These are phyloP conservation scores for Talaromyces sp. DNA, from an alignment of 2,329 filamentous ascomycete genomes.

Conservation along the genomic window DNA sequence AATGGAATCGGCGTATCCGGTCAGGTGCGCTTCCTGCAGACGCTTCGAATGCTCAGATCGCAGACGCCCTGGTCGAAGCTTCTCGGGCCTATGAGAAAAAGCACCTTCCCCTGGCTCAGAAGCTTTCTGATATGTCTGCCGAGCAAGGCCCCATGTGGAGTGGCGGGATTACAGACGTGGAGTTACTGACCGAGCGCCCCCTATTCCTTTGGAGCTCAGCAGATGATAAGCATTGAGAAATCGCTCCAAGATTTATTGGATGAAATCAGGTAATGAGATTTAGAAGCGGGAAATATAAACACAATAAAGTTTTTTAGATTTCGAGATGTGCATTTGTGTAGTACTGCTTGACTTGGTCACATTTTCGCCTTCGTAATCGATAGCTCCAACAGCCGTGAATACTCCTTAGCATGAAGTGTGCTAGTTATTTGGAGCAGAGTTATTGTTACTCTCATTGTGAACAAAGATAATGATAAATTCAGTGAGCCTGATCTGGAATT, in stretches of 20 bases:
- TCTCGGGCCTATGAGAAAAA: constrained; percentile 11
- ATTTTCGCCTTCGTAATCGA: constrained; percentile 65
- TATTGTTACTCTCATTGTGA: not conserved
- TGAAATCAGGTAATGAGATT: too few relatives aligned
- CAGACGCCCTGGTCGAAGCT: not conserved
- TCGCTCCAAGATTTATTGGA: not conserved
- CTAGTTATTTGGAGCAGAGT: not conserved
- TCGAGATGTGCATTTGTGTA: constrained; percentile 55
- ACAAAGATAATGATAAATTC: not conserved
- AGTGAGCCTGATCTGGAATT: not conserved
- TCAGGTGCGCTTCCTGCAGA: not conserved
- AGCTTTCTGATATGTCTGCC: constrained; percentile 10
- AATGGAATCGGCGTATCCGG: constrained; percentile 10
- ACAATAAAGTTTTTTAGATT: not conserved
- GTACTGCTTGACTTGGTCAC: constrained; percentile 61
- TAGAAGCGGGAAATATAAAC: too few relatives aligned
- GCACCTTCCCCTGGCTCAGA: constrained; percentile 11
- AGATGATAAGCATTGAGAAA: constrained; percentile 7
- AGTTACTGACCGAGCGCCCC: not conserved
- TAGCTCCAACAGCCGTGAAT: constrained; percentile 61
- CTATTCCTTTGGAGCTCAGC: constrained; percentile 12
- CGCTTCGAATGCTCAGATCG: not conserved
- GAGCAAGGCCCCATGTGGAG: constrained; percentile 15
- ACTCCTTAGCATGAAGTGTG: constrained; percentile 1
- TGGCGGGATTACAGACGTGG: constrained; percentile 13